These are phyloP conservation scores for Xylariaceae sp. DNA, from an alignment of 2,329 filamentous ascomycete genomes.

Conservation along the genomic window DNA sequence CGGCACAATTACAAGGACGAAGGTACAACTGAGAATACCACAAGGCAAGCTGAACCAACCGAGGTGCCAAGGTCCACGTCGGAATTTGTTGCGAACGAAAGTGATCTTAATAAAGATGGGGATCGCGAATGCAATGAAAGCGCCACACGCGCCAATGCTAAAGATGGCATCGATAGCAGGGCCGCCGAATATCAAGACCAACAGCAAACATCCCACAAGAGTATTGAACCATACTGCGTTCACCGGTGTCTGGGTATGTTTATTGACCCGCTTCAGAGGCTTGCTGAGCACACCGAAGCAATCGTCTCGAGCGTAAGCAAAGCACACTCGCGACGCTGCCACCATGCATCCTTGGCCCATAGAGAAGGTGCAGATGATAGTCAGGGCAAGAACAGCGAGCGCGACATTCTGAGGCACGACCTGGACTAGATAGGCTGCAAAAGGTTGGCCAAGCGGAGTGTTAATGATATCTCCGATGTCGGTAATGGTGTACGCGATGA, in stretches of 20 bases:
- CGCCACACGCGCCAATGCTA: constrained; percentile 64
- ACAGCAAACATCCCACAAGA: constrained; percentile 53
- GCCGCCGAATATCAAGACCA: constrained; percentile 62
- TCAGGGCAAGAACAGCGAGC: constrained; percentile 60
- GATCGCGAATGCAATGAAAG: constrained; percentile 59
- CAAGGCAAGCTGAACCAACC: constrained; percentile 56
- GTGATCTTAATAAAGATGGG: constrained; percentile 57
- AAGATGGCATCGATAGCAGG: constrained; percentile 65
- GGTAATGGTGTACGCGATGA: constrained; percentile 68
- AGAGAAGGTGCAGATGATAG: constrained; percentile 65
- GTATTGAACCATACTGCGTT: constrained; percentile 68
- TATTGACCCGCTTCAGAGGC: constrained; percentile 58
- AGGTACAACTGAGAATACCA: constrained; percentile 52
- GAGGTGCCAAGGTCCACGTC: constrained; percentile 65
- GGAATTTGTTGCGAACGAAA: constrained; percentile 60
- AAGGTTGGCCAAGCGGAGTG: constrained; percentile 62
- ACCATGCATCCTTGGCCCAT: constrained; percentile 75
- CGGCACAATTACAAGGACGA: constrained; percentile 64
- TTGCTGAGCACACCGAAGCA: constrained; percentile 57
- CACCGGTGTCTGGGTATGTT: constrained; percentile 59
- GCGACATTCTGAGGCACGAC: constrained; percentile 57
- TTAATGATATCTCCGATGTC: constrained; percentile 56
- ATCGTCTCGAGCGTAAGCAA: constrained; percentile 69
- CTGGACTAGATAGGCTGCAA: constrained; percentile 66
- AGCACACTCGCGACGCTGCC: constrained; percentile 60